phyloP scores from a whole-genome alignment of 2,329 filamentous ascomycete genomes.

The Colletotrichum limetticola region DNA sequence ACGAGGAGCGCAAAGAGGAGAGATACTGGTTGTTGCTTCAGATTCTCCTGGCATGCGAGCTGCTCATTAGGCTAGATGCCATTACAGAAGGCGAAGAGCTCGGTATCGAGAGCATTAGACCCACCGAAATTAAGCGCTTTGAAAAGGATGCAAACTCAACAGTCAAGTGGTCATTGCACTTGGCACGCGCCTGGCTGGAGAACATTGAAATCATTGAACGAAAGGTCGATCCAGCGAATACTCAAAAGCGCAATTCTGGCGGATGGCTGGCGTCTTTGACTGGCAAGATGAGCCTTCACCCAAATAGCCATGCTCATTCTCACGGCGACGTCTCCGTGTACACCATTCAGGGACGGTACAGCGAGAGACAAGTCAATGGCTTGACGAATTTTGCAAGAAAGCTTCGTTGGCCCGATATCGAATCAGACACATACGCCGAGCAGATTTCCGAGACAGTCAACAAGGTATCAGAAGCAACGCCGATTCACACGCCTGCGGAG shows the following conservation, averaged over 20 bases:
- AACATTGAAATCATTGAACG: conserved; percentile 68
- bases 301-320: conserved; percentile 40
- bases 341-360: conserved; percentile 65
- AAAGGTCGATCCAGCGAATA: conserved; percentile 37
- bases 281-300: conserved; percentile 60
- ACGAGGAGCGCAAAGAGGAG: conserved; percentile 67
- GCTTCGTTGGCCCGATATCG: conserved; percentile 71
- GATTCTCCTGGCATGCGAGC: conserved; percentile 72
- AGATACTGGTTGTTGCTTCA: conserved; percentile 76
- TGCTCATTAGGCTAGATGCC: conserved; percentile 72
- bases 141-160: conserved; percentile 69
- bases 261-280: conserved; percentile 70
- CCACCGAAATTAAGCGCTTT: conserved; percentile 69
- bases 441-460: conserved; percentile 60
- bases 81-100: conserved; percentile 70
- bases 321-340: conserved; percentile 51
- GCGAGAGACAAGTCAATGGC: conserved; percentile 68
- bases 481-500: conserved; percentile 52
- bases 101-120: conserved; percentile 60
- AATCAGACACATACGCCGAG: conserved; percentile 61
- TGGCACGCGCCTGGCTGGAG: conserved; percentile 75
- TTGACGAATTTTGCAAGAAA: conserved; percentile 72
- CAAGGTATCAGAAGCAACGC: conserved; percentile 53
- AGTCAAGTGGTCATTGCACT: conserved; percentile 75
- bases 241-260: conserved; percentile 42